phyloP scores from a whole-genome alignment of 1,284 basidiomycete species.

The Boletus sp. region DNA sequence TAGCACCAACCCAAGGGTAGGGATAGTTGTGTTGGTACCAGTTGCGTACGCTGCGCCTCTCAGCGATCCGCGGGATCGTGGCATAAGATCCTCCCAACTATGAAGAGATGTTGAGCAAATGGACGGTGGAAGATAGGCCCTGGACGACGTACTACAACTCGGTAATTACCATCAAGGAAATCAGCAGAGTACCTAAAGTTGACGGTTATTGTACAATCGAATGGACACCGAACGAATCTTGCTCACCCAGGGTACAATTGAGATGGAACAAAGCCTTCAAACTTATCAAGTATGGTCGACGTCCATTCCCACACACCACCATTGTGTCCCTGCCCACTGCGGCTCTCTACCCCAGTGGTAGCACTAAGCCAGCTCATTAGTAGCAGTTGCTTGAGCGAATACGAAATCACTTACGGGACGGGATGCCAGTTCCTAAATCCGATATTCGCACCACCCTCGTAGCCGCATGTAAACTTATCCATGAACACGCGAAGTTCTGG shows the following conservation, averaged over 20 bases:
- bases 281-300: conserved; percentile 66
- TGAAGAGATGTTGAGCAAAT: conserved; percentile 9
- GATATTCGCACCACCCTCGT: conserved; percentile 73
- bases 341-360: conserved; percentile 51
- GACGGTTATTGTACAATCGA: conserved; percentile 2
- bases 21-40: conserved; percentile 81
- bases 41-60: conserved; percentile 74
- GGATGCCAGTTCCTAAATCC: conserved; percentile 95
- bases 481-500: conserved; percentile 80
- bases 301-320: conserved; percentile 99
- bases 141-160: conserved; percentile 64
- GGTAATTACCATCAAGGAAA: conserved; percentile 85
- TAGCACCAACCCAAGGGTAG: conserved; percentile 68
- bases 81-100: conserved; percentile 90
- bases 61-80: conserved; percentile 78
- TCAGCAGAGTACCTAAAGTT: conserved; percentile 73
- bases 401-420: conserved; percentile 60
- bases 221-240: background rate
- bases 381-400: background rate
- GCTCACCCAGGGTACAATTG: conserved; percentile 76
- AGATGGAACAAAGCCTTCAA: conserved; percentile 76
- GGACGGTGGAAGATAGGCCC: background rate
- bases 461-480: conserved; percentile 65
- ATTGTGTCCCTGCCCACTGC: conserved; percentile 66
- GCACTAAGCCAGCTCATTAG: conserved; percentile 41